Base-by-base conservation (phyloP, 2,329 filamentous ascomycete species). In the Trichophyton simii region DNA sequence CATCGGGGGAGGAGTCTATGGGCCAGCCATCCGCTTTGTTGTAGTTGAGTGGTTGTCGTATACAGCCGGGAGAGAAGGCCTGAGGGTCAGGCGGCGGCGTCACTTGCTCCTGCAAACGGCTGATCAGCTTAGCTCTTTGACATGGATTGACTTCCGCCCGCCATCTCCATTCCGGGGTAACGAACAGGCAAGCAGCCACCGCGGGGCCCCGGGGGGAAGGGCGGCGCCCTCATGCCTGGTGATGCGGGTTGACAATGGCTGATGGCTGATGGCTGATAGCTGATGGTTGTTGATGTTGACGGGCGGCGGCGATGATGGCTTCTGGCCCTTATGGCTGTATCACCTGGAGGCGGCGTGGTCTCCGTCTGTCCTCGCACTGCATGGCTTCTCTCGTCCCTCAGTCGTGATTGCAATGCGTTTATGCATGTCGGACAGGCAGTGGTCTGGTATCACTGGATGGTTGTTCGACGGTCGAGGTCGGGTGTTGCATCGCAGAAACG, bases 21-120 rank as follows among this genome's bases (percentile, higher is more conserved):
- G 15, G 6, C n/a, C 41, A 15, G 41, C 41, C 41, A 44, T 44
- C 41, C 15, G 5, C 15, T 18, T 2, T 44, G n/a, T n/a, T n/a
- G 41, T n/a, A n/a, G n/a, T 18, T 44, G n/a, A 18, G 41, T 38
- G 46, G 20, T 28, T 6, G 28, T 31, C 28, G 46, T 20, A 13
- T 13, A 9, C 11, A 22, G 41, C 15, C 41, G n/a, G 41, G 41
- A n/a, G 41, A 44, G 41, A 44, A 48, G 18, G 44, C 44, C 44
- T 25, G n/a, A 20, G 20, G 20, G 28, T 55, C 52, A 55, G 28
- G 52, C 52, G 52, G 28, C 11, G 28, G n/a, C 52, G 52, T 55
- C 52, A 55, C 52, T 55, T 55, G 52, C 52, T 28, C 52, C 52
- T 55, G 52, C 52, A 20, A 55, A 36, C 52, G 52, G 52, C 22